Conservation (phyloP, 805 yeast genomes). For the Candida michaelii region DNA sequence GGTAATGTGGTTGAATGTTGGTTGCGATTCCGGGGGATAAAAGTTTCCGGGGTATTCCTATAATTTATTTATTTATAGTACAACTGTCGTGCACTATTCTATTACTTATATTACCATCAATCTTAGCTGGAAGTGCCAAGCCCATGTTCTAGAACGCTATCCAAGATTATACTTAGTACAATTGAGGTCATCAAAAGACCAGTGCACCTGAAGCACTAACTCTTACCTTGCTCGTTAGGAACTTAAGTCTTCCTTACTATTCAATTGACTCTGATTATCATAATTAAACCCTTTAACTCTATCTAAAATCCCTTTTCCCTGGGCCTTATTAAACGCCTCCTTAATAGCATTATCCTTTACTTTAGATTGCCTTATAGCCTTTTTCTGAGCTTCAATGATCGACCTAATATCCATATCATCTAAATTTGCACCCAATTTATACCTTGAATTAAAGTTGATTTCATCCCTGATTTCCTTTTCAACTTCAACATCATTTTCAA, state of each 20-base stretch:
- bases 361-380: constrained; percentile 37
- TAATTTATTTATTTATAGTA: too few species aligned
- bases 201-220: too few species aligned
- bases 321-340: constrained; percentile 32
- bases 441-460: constrained; percentile 36
- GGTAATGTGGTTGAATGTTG: too few species aligned
- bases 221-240: too few species aligned
- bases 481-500: constrained; percentile 37
- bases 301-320: neutral
- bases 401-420: constrained; percentile 39
- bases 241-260: constrained; percentile 15
- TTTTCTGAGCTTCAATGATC: constrained; percentile 38
- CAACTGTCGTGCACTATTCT: too few species aligned
- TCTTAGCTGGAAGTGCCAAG: neutral
- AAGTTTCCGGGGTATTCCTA: neutral
- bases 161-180: too few species aligned
- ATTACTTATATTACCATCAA: too few species aligned
- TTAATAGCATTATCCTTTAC: constrained; percentile 44
- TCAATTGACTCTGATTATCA: constrained; percentile 29
- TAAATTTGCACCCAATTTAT: constrained; percentile 25
- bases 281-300: constrained; percentile 17
- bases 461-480: constrained; percentile 37
- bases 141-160: too few species aligned
- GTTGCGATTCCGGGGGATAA: constrained; percentile 4
- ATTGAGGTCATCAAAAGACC: too few species aligned